A percentile compares a stretch with the other conserved stretches of the same genome.
Conservation (phyloP, 805 yeast species). For the Vanderwaltozyma yarrowii region DNA sequence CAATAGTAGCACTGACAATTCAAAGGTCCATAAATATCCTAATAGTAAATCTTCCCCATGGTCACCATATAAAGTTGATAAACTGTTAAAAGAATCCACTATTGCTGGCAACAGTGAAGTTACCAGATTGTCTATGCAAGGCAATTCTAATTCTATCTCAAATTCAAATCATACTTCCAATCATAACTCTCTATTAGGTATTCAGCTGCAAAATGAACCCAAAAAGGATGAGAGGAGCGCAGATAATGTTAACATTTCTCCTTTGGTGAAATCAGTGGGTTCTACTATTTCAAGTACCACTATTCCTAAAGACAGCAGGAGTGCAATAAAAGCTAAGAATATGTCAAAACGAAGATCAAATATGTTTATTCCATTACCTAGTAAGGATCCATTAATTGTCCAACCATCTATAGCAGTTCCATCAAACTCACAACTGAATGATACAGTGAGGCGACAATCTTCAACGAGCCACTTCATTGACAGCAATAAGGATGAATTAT, state of each 20-base stretch:
- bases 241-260: too few species aligned
- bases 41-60: slow-evolving; percentile 14
- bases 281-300: too few species aligned
- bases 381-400: slow-evolving; percentile 24
- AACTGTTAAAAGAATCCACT: slow-evolving; percentile 4
- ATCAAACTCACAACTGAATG: neutral
- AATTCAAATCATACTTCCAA: too few species aligned
- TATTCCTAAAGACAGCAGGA: too few species aligned
- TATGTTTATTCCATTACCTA: slow-evolving; percentile 28
- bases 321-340: too few species aligned
- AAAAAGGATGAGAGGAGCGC: too few species aligned
- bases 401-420: neutral
- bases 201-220: too few species aligned
- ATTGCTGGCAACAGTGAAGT: neutral
- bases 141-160: too few species aligned
- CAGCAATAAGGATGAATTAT: neutral
- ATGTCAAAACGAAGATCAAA: slow-evolving; percentile 22
- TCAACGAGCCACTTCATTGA: neutral
- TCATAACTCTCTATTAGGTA: too few species aligned
- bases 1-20: neutral
- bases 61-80: slow-evolving; percentile 23
- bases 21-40: neutral
- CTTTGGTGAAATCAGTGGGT: too few species aligned
- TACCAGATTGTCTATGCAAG: neutral
- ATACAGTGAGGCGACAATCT: neutral